Evolutionary conservation across 129 eudicot genomes (phyloP), one percentile per base, ranked within the genome.

Genomic region (Lactuca sativa): DNA sequence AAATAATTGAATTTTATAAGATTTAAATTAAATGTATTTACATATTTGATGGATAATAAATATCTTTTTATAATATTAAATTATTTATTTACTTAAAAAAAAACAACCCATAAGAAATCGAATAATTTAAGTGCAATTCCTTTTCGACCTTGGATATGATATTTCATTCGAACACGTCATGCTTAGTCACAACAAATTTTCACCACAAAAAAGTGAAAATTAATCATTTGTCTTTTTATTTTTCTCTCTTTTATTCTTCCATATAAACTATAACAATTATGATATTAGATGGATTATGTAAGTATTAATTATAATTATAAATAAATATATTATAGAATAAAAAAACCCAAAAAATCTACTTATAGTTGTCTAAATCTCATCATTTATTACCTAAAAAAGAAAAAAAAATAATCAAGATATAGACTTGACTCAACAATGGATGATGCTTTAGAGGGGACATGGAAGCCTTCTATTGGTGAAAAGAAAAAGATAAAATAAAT

Each of bases 391-490:
- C 71, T 16, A 69, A 54, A 25, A 68, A 69, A 76, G 62, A 62
- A 69, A 33, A 62, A 59, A 11, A 41, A 38, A 25, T 25, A 52
- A 14, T 40, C 48, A 49, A 69, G 70, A 76, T 16, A 77, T 62
- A 32, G 65, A 77, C 56, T 77, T 54, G 75, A 69, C 70, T 69
- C 36, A 60, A 59, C 53, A 77, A 62, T 44, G 59, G 59, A 53
- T 77, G 81, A 77, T 77, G 71, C 76, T 69, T 77, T 17, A 70
- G 13, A 62, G 81, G 76, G 16, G 52, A 72, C 81, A 69, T n/a
- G 74, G 73, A 51, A 55, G 65, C 36, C 32, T 78, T 73, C 70
- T 74, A 74, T 83, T 71, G 87, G 78, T 71, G 57, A 69, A 72
- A 68, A 74, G 71, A 75, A 80, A 80, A 66, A 79, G 62, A 64